Percentiles rank a stretch among this genome's conserved stretches.
These are phyloP conservation scores for Claviceps digitariae DNA, from an alignment of 2,329 filamentous ascomycete genomes.

Conservation along the genomic window DNA sequence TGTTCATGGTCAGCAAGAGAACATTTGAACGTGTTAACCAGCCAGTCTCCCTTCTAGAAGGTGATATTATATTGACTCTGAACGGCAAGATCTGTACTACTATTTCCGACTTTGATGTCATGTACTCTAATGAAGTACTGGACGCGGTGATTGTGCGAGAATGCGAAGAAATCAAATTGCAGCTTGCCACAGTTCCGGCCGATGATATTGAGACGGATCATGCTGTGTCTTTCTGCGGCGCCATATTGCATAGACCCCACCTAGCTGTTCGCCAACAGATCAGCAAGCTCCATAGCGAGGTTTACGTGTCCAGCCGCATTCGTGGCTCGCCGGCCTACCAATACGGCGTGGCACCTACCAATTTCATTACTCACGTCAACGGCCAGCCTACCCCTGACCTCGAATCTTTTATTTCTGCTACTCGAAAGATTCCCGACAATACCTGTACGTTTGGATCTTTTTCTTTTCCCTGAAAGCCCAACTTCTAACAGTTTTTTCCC, in stretches of 20 bases:
- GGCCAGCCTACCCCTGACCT: conserved; percentile 74
- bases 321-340: conserved; percentile 75
- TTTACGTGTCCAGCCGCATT: conserved; percentile 83
- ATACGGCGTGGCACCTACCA: conserved; percentile 87
- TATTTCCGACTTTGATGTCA: conserved; percentile 84
- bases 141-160: conserved; percentile 80
- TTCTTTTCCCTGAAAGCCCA: neutral
- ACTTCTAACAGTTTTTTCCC: conserved; percentile 8
- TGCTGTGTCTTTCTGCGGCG: conserved; percentile 89
- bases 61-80: conserved; percentile 81
- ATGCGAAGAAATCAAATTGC: conserved; percentile 62
- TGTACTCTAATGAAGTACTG: conserved; percentile 79
- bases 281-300: conserved; percentile 86
- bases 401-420: conserved; percentile 64
- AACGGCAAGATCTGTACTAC: conserved; percentile 89
- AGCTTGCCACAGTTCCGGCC: conserved; percentile 74
- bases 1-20: conserved; percentile 97
- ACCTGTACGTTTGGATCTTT: conserved; percentile 47
- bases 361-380: conserved; percentile 96
- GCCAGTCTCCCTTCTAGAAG: conserved; percentile 58
- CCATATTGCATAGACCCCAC: conserved; percentile 83
- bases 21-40: conserved; percentile 44
- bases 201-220: conserved; percentile 86
- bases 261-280: conserved; percentile 97
- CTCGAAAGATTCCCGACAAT: conserved; percentile 84